A percentile compares a stretch with the other conserved stretches of the same genome.
phyloP scores from a whole-genome alignment of 257 asterid genomes.

The Fraxinus anomala region DNA sequence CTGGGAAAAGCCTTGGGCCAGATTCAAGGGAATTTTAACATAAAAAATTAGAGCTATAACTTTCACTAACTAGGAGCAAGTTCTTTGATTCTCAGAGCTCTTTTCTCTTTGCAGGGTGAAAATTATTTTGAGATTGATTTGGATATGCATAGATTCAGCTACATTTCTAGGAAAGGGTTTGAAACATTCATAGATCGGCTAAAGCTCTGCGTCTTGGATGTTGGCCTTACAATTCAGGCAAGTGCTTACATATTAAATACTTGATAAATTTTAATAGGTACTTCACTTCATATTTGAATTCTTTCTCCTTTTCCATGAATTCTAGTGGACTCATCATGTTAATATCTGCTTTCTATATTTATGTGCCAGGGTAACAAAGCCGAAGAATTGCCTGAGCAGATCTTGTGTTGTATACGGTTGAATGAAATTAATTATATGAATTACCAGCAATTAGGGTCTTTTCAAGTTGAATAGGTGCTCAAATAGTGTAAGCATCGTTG shows the following conservation, averaged over 20 bases:
- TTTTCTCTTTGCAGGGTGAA: conserved; percentile 57
- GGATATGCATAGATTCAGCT: conserved; percentile 96
- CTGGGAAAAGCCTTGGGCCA: too few relatives aligned
- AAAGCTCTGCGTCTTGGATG: conserved; percentile 79
- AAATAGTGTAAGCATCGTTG: conserved; percentile 28
- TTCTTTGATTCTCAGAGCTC: conserved; percentile 1
- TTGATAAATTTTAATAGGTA: not conserved
- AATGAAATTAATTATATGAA: conserved; percentile 74
- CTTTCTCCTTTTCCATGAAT: not conserved
- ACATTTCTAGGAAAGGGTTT: conserved; percentile 83
- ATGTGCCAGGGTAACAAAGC: conserved; percentile 75
- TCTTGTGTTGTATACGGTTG: conserved; percentile 82
- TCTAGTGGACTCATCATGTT: not conserved
- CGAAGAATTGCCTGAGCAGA: conserved; percentile 93
- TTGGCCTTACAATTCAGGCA: conserved; percentile 95
- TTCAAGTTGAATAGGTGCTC: conserved; percentile 43
- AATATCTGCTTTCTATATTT: conserved; percentile 21
- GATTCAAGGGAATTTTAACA: not conserved
- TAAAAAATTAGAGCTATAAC: not conserved
- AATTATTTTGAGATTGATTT: conserved; percentile 26
- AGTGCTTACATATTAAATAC: conserved; percentile 25
- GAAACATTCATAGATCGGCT: conserved; percentile 74
- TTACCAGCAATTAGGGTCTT: conserved; percentile 67
- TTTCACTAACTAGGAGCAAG: too few relatives aligned
- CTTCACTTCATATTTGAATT: not conserved